Evolutionary conservation across 495 filamentous ascomycete species (phyloP).

Genomic region (Annulohypoxylon nitens): DNA sequence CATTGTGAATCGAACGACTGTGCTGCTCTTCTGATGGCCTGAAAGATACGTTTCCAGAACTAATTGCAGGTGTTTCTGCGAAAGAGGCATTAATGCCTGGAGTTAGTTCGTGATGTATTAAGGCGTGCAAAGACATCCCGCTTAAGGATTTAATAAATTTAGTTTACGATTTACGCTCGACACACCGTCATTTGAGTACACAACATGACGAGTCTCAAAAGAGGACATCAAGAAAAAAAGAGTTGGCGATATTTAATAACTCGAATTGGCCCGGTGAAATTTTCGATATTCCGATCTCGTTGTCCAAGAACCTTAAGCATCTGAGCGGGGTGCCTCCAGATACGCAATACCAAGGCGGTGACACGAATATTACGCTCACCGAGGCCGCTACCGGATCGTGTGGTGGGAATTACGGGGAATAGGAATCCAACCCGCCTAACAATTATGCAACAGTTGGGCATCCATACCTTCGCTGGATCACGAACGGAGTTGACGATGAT

Average conservation of each 20-base stretch:
- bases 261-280: background rate
- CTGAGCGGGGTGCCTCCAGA: constrained; percentile 7
- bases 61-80: constrained; percentile 1
- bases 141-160: background rate
- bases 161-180: background rate
- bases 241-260: background rate
- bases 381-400: constrained; percentile 16
- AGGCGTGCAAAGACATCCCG: constrained; percentile 31
- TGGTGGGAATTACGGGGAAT: constrained; percentile 13
- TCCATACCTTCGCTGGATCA: background rate
- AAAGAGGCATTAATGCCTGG: background rate
- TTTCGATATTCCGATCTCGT: constrained; percentile 23
- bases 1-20: background rate
- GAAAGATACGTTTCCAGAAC: background rate
- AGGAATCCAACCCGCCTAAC: background rate
- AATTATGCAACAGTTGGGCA: background rate
- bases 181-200: background rate
- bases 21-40: constrained; percentile 6
- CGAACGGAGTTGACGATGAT: background rate
- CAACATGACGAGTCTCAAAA: background rate
- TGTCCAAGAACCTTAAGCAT: background rate
- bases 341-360: constrained; percentile 12
- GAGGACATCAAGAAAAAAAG: too few relatives aligned
- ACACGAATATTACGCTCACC: background rate
- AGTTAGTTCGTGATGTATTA: constrained; percentile 18